A percentile compares a stretch with the other conserved stretches of the same genome.
Evolutionary conservation across 1,139 yeast genomes (phyloP).

Genomic region (Geotrichum fermentans): DNA sequence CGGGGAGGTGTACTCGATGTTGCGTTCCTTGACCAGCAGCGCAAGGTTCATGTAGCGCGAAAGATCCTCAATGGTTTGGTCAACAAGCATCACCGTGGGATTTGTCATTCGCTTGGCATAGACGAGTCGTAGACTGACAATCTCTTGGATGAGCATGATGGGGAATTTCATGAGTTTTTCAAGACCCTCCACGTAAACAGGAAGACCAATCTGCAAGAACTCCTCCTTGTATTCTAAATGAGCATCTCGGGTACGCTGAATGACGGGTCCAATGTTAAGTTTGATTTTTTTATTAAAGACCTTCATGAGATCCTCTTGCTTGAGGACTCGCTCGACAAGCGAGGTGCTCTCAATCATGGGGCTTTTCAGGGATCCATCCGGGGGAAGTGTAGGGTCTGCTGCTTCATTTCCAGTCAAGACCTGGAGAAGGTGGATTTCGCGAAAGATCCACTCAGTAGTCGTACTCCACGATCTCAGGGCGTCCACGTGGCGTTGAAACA

Average conservation of each 20-base stretch:
- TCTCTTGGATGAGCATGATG: constrained; percentile 71
- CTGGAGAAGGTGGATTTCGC: constrained; percentile 53
- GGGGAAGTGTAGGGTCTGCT: constrained; percentile 50
- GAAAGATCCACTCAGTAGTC: constrained; percentile 62
- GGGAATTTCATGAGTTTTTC: constrained; percentile 72
- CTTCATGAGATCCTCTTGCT: constrained; percentile 70
- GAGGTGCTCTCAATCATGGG: constrained; percentile 20
- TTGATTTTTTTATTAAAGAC: constrained; percentile 57
- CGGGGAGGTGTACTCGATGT: constrained; percentile 61
- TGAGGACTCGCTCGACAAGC: constrained; percentile 79
- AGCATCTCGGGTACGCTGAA: constrained; percentile 71
- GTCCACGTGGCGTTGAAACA: constrained; percentile 62
- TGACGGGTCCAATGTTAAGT: constrained; percentile 61
- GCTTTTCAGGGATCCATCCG: constrained; percentile 24
- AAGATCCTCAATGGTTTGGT: constrained; percentile 86
- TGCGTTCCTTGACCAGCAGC: constrained; percentile 65
- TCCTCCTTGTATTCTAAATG: constrained; percentile 58
- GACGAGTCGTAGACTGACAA: constrained; percentile 65
- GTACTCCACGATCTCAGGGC: constrained; percentile 84
- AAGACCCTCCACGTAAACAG: constrained; percentile 65
- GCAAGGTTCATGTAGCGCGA: constrained; percentile 73
- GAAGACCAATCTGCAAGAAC: constrained; percentile 67
- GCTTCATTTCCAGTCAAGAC: constrained; percentile 80
- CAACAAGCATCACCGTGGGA: constrained; percentile 94
- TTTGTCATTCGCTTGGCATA: constrained; percentile 76